Evolutionary conservation across 139 green algal species (phyloP).

Genomic region (Micractinium sp.): DNA sequence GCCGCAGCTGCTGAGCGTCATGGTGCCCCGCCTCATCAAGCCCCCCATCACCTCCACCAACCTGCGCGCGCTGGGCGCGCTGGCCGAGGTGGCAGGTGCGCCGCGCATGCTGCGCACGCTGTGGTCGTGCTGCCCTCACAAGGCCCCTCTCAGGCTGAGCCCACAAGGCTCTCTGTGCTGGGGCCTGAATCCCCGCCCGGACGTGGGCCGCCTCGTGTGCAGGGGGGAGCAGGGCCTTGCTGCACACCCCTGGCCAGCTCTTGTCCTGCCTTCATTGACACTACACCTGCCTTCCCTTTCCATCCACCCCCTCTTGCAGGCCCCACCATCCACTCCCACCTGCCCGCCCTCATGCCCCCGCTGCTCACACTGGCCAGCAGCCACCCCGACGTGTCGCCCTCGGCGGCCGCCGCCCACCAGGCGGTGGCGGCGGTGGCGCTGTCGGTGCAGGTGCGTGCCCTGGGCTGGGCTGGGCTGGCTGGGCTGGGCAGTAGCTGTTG

Average conservation of each 20-base stretch:
- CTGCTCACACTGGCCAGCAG: constrained; percentile 63
- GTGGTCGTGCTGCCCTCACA: not conserved
- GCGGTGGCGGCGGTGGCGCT: constrained; percentile 32
- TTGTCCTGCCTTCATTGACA: not conserved
- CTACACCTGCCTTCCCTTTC: not conserved
- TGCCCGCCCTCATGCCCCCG: constrained; percentile 72
- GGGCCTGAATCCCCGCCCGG: too few relatives aligned
- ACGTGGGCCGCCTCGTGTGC: too few relatives aligned
- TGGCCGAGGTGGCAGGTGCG: constrained; percentile 77
- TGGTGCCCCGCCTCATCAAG: constrained; percentile 82
- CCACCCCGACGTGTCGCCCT: constrained; percentile 28
- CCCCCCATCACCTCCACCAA: constrained; percentile 58
- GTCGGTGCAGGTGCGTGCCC: constrained; percentile 21
- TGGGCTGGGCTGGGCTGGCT: not conserved
- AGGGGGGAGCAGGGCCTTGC: too few relatives aligned
- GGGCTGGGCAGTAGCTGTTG: not conserved
- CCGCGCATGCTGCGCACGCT: not conserved
- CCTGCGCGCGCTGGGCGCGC: constrained; percentile 70
- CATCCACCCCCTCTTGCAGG: constrained; percentile 41
- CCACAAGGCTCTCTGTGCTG: too few relatives aligned
- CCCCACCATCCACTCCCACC: constrained; percentile 69
- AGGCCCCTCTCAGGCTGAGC: too few relatives aligned
- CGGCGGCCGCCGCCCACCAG: constrained; percentile 42
- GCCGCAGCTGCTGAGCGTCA: constrained; percentile 75
- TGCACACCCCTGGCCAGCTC: too few relatives aligned